Conservation (phyloP, 139 green algal species). For the Pleodorina starrii region DNA sequence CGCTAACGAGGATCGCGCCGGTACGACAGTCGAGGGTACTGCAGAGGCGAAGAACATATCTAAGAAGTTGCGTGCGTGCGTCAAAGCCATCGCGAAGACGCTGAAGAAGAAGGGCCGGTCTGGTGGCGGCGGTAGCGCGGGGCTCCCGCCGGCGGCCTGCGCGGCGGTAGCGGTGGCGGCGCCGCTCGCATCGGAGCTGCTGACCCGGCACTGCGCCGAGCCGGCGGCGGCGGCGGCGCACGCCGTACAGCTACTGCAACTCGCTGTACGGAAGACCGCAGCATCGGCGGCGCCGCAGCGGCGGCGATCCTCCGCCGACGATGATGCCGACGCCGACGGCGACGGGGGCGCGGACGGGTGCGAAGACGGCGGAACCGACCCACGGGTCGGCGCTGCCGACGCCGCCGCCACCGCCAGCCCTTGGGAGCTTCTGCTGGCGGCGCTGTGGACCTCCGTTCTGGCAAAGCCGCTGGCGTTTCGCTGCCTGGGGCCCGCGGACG, state of each 20-base stretch:
- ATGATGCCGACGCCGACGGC: not conserved
- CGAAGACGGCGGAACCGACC: not conserved
- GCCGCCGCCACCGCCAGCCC: not conserved
- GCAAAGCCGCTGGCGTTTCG: not conserved
- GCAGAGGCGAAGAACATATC: not conserved
- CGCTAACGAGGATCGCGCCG: not conserved
- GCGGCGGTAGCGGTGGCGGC: not conserved
- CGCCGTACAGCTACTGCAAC: not conserved
- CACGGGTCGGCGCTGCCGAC: not conserved
- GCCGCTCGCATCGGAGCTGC: not conserved
- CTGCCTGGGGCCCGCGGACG: conserved; percentile 6
- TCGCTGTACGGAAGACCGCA: not conserved
- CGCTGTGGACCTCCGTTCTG: conserved; percentile 20
- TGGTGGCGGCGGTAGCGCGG: no score
- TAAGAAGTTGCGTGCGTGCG: not conserved
- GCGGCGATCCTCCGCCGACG: no score
- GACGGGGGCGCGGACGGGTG: not conserved
- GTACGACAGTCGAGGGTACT: not conserved
- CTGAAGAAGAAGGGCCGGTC: not conserved
- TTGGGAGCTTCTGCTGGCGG: not conserved
- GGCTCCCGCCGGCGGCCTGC: not conserved
- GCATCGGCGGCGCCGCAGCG: not conserved
- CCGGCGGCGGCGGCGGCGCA: not conserved
- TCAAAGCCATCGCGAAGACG: not conserved
- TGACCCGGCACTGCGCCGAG: not conserved